phyloP scores from a whole-genome alignment of 2,329 filamentous ascomycete genomes.

The Furcasterigmium furcatum region DNA sequence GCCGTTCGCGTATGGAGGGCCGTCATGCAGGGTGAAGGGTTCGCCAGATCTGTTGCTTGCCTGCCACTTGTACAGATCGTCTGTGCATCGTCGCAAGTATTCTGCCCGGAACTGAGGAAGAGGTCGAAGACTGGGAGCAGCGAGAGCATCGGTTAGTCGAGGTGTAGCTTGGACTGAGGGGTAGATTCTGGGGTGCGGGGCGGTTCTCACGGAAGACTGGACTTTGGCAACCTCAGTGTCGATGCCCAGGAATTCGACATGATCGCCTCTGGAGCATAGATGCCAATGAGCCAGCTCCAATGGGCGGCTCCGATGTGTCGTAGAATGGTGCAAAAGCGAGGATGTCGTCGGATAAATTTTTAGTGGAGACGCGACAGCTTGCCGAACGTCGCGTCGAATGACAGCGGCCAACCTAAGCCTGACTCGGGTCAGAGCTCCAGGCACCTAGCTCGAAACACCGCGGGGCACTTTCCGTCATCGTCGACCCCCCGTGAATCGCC shows the following conservation, averaged over 20 bases:
- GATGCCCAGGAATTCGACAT: slow-evolving; percentile 66
- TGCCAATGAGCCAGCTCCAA: background rate
- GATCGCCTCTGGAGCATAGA: slow-evolving; percentile 12
- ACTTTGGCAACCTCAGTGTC: slow-evolving; percentile 72
- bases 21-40: slow-evolving; percentile 85
- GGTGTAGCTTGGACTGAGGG: slow-evolving; percentile 5
- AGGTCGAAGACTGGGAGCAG: slow-evolving; percentile 44
- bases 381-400: background rate
- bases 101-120: slow-evolving; percentile 43
- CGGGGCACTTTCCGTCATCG: background rate
- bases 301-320: background rate
- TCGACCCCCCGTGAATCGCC: no score
- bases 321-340: background rate
- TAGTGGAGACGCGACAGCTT: slow-evolving; percentile 1
- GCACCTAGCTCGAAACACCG: background rate
- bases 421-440: no score
- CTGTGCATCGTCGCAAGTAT: slow-evolving; percentile 75
- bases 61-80: slow-evolving; percentile 91
- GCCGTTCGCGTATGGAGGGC: slow-evolving; percentile 95
- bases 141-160: background rate
- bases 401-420: no score
- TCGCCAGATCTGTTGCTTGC: slow-evolving; percentile 49
- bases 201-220: slow-evolving; percentile 63
- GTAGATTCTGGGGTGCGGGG: background rate
- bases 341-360: background rate